Evolutionary conservation across 176 grass and related monocot species (phyloP), one percentile per base, ranked within the genome.

Genomic region (Bonia amplexicaulis): DNA sequence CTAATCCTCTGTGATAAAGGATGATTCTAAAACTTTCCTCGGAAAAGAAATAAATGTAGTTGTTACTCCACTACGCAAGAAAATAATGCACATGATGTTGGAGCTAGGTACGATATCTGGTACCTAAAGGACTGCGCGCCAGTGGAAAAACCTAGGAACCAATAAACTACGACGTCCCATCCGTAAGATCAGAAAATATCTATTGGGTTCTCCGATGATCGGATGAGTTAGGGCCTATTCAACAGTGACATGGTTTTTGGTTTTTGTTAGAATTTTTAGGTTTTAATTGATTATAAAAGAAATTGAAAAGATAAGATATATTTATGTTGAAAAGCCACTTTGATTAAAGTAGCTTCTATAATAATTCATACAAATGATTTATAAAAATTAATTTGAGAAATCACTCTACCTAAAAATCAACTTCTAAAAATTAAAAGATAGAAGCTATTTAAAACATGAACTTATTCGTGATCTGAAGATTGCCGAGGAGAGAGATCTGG

Each of bases 91-190:
- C 16, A 33, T 14, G 15, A 8, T 13, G 27, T 9, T 33, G 6
- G 6, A 66, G 10, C 27, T 27, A 19, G 33, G 79, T 81, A 42
- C 69, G 62, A 53, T 64, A 69, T 42, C 22, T 54, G 57, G 71
- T 87, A 35, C 79, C 49, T 82, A 71, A 88, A 83, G 53, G 73
- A 68, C 77, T 40, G 27, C 23, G 26, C 20, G 19, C 20, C 40
- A 11, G 82, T 75, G 41, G 69, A 80, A 75, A 89, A 89, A 79
- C 82, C 87, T 85, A 85, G 60, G 59, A 79, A 84, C 74, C 39
- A 85, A 85, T 77, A 70, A 82, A 69, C 6, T 72, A 31, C 8
- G 2, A 89, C 61, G 48, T 75, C 82, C 41, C 76, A 51, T 85
- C 69, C 48, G 60, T 19, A 71, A 52, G 60, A 73, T 58, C 29